Evolutionary conservation across 2,329 filamentous ascomycete species (phyloP), one percentile per base, ranked within the genome.

Genomic region (Xylariaceae sp.): DNA sequence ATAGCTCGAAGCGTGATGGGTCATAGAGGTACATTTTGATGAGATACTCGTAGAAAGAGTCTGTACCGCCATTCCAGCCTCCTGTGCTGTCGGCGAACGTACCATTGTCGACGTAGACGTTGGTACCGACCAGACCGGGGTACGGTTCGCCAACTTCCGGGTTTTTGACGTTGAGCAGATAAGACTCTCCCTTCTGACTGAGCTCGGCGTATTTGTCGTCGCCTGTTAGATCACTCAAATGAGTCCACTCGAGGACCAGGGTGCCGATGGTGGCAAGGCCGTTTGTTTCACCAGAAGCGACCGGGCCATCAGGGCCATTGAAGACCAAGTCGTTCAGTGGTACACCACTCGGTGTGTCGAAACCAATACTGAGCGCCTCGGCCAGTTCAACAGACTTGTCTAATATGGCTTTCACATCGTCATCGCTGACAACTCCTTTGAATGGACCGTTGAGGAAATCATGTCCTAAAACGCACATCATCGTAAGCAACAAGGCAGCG

Each of bases 21-120:
- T 93, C 87, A 67, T 95, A 95, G 49, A 93, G 70, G 63, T 86
- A 95, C 88, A 94, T 93, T 75, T 96, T 96, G 69, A 96, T 86
- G 31, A 96, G 80, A 63, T 95, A 95, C 71, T 95, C 90, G 72
- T 95, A 96, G 72, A 87, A 95, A 41, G 84, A 89, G 68, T 95
- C 90, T 31, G 80, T 81, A 6, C 88, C 87, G 46, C 87, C 89
- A 38, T 82, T 80, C 90, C 90, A 96, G 42, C 88, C 87, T 47
- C 91, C 90, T 1, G 60, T 63, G 19, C 79, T 79, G 64, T 93
- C 82, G 13, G 80, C 60, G 60, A 95, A 93, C 7, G 74, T 62
- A 17, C 90, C 90, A 3, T 80, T 83, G 1, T 72, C 65, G 55
- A 90, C 78, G 59, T 83, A 75, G 38, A 96, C 78, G 44, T 80